Evolutionary conservation across 2,329 filamentous ascomycete species (phyloP), one percentile per base, ranked within the genome.

Genomic region (Diaporthe amygdali): DNA sequence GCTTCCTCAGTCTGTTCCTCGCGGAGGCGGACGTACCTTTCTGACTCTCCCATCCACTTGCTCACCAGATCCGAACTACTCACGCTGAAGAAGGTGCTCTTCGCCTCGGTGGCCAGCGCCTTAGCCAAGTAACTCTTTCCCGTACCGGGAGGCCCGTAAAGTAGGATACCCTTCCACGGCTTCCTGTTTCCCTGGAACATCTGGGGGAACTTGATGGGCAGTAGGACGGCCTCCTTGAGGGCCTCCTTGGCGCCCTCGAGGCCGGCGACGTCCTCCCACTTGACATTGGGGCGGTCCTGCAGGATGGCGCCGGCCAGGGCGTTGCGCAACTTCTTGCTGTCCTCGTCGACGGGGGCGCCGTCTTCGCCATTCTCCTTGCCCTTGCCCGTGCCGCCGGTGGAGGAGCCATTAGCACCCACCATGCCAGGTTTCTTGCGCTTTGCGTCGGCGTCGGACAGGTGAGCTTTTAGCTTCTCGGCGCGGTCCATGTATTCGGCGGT

Each of bases 31-130:
- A 66, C 71, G 17, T 85, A 97, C 94, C 95, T 91, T 90, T 99
- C 96, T 87, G 94, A 97, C 84, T 99, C 96, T 85, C 96, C 96
- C 96, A 99, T 99, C 96, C 96, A 99, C 81, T 99, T 99, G 82
- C 94, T 97, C 73, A 99, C 96, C 82, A 99, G 82, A 81, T 99
- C 96, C 79, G 94, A 97, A 87, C 94, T 97, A 84, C 94, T 97
- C 75, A 99, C 96, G 79, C 95, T 98, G 88, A 99, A 99, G 81
- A 99, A 99, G 4, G 96, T 98, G 83, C 95, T 98, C 83, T 99
- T 98, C 71, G 96, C 96, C 83, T 99, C 96, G 22, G 96, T 99
- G 67, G 96, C 96, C 64, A 99, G 96, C 2, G 96, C 96, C 83
- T 98, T 99, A 74, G 96, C 96, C 68, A 99, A 86, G 82, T 98